Percentiles rank a stretch among this genome's conserved stretches.
These are phyloP conservation scores for Drechslerella dactyloides DNA, from an alignment of 2,329 filamentous ascomycete genomes.

Conservation along the genomic window DNA sequence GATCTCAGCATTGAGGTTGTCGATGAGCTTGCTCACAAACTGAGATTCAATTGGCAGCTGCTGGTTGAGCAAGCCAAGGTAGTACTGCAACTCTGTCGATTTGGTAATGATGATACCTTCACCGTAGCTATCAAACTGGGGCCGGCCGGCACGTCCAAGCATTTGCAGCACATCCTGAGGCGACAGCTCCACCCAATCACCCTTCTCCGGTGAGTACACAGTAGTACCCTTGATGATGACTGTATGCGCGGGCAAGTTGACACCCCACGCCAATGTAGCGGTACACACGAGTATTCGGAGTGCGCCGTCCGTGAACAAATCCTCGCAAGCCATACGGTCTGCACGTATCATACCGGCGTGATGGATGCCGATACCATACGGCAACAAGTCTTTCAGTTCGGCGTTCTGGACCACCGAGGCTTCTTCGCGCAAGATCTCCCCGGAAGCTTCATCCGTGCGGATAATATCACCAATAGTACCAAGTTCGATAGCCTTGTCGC, in stretches of 20 bases:
- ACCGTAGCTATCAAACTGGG: constrained; percentile 96
- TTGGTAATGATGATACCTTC: constrained; percentile 99
- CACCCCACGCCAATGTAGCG: constrained; percentile 97
- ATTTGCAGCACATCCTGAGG: constrained; percentile 98
- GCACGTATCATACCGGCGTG: constrained; percentile 95
- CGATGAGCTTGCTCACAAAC: constrained; percentile 86
- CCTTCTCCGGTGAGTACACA: constrained; percentile 97
- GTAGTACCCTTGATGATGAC: constrained; percentile 99
- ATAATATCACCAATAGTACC: constrained; percentile 97
- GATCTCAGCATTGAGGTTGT: constrained; percentile 95
- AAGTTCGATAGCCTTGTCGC: constrained; percentile 94
- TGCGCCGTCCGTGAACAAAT: constrained; percentile 86
- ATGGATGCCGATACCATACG: constrained; percentile 97
- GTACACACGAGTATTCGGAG: constrained; percentile 97
- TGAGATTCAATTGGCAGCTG: constrained; percentile 98
- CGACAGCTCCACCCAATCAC: constrained; percentile 96
- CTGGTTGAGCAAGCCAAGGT: constrained; percentile 93
- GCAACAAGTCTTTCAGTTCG: constrained; percentile 90
- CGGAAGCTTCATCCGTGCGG: constrained; percentile 86
- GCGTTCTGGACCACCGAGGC: constrained; percentile 77
- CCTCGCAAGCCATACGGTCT: constrained; percentile 94
- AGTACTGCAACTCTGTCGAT: constrained; percentile 93
- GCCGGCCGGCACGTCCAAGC: constrained; percentile 94
- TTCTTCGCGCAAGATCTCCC: constrained; percentile 85
- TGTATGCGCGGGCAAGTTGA: constrained; percentile 95